phyloP scores from a whole-genome alignment of 495 filamentous ascomycete species.

The Hypomontagnella submonticulosa region DNA sequence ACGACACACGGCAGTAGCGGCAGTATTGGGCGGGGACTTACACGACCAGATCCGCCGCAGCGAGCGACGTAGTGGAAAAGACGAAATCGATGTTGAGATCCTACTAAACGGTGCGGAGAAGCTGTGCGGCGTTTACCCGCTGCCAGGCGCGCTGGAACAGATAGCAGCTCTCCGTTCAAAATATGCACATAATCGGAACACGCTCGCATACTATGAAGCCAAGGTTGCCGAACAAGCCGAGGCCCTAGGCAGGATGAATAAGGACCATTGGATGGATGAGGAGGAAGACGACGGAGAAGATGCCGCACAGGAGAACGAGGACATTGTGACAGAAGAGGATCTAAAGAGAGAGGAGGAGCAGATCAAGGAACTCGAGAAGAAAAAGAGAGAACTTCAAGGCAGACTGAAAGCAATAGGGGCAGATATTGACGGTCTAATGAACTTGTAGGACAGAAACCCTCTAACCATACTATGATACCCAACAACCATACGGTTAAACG shows the following conservation, averaged over 20 bases:
- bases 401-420: constrained; percentile 82
- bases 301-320: constrained; percentile 51
- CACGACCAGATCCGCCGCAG: constrained; percentile 80
- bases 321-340: constrained; percentile 77
- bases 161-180: constrained; percentile 78
- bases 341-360: constrained; percentile 80
- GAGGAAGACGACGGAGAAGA: constrained; percentile 56
- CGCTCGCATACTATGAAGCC: constrained; percentile 80
- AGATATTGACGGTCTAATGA: constrained; percentile 74
- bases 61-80: constrained; percentile 56
- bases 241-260: constrained; percentile 79
- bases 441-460: constrained; percentile 44
- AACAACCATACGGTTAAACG: constrained; percentile 28
- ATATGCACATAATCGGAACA: constrained; percentile 76
- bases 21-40: constrained; percentile 87
- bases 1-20: constrained; percentile 86
- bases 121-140: constrained; percentile 85
- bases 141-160: constrained; percentile 82
- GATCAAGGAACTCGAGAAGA: constrained; percentile 78
- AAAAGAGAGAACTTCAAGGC: constrained; percentile 79
- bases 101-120: constrained; percentile 90
- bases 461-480: constrained; percentile 38
- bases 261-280: constrained; percentile 58
- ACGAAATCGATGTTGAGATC: constrained; percentile 88
- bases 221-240: constrained; percentile 81